Evolutionary conservation across 1,284 basidiomycete genomes (phyloP).

Genomic region (Lentinus polychrous): DNA sequence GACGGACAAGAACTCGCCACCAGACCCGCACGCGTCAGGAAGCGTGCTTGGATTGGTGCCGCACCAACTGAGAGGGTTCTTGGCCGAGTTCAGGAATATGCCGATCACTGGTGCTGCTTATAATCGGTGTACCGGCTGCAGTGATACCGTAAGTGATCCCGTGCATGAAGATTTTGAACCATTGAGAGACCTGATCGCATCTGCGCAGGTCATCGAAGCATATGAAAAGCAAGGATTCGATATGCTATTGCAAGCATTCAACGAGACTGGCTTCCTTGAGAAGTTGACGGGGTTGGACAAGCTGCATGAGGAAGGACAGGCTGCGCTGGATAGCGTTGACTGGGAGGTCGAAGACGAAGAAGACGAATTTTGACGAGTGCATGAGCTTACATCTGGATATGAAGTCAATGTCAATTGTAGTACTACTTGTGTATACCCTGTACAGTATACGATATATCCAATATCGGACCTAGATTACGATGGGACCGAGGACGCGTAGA

Average conservation of each 20-base stretch:
- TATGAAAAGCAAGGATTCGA: conserved; percentile 74
- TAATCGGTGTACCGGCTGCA: conserved; percentile 87
- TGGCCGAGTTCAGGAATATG: conserved; percentile 81
- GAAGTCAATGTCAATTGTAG: too few relatives aligned
- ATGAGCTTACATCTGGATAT: too few relatives aligned
- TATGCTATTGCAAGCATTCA: conserved; percentile 80
- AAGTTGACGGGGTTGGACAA: conserved; percentile 80
- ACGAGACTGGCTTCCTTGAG: conserved; percentile 80
- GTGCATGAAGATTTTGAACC: not conserved
- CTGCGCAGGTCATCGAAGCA: conserved; percentile 58
- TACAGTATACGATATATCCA: too few relatives aligned
- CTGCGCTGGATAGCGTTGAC: conserved; percentile 67
- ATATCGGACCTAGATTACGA: too few relatives aligned
- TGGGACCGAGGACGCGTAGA: not conserved
- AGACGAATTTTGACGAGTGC: conserved; percentile 6
- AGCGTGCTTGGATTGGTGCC: conserved; percentile 83
- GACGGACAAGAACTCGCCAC: conserved; percentile 26
- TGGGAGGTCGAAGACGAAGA: conserved; percentile 68
- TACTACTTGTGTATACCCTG: too few relatives aligned
- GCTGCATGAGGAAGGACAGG: conserved; percentile 75
- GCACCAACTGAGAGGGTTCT: conserved; percentile 89
- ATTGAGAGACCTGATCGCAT: not conserved
- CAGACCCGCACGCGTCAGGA: conserved; percentile 27
- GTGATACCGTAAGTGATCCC: conserved; percentile 54
- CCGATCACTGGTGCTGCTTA: conserved; percentile 85